Percentiles rank a stretch among this genome's conserved stretches.
phyloP scores from a whole-genome alignment of 1,284 basidiomycete species.

The Apiotrichum porosum region DNA sequence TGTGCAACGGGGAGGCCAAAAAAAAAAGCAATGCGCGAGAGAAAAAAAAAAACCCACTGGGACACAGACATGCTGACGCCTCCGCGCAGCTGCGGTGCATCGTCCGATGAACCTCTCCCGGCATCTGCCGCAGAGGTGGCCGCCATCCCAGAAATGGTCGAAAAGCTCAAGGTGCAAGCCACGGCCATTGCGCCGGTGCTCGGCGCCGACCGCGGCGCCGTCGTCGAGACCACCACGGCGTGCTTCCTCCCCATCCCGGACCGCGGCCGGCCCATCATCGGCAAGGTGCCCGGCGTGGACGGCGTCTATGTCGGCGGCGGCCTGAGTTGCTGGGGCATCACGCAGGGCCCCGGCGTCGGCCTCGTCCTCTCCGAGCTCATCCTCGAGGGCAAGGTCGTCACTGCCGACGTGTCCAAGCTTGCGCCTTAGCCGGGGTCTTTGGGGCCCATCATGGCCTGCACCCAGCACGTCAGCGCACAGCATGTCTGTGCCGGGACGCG shows the following conservation, averaged over 20 bases:
- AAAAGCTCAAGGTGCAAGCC: constrained; percentile 50
- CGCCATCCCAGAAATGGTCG: constrained; percentile 44
- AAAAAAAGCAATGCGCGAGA: too few species aligned
- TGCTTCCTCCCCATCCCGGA: constrained; percentile 56
- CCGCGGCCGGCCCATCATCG: constrained; percentile 53
- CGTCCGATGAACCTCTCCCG: constrained; percentile 46
- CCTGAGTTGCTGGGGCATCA: constrained; percentile 40
- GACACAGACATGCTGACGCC: background rate
- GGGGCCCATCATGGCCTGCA: too few species aligned
- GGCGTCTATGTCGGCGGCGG: constrained; percentile 52
- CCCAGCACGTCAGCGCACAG: too few species aligned
- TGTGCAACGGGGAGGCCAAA: background rate
- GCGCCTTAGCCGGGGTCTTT: constrained; percentile 43
- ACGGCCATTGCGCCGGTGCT: constrained; percentile 50
- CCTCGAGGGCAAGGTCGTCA: constrained; percentile 51
- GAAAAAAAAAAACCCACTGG: too few species aligned
- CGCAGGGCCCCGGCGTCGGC: constrained; percentile 54
- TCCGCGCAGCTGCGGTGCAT: constrained; percentile 40
- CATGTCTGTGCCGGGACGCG: too few species aligned
- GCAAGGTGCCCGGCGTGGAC: constrained; percentile 47
- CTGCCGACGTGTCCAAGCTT: constrained; percentile 52
- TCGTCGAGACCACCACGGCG: constrained; percentile 51
- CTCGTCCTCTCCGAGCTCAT: constrained; percentile 54
- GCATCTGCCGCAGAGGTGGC: constrained; percentile 46
- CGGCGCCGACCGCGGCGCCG: constrained; percentile 30